Conservation (phyloP, 257 asterid species). For the Gentiana straminea region DNA sequence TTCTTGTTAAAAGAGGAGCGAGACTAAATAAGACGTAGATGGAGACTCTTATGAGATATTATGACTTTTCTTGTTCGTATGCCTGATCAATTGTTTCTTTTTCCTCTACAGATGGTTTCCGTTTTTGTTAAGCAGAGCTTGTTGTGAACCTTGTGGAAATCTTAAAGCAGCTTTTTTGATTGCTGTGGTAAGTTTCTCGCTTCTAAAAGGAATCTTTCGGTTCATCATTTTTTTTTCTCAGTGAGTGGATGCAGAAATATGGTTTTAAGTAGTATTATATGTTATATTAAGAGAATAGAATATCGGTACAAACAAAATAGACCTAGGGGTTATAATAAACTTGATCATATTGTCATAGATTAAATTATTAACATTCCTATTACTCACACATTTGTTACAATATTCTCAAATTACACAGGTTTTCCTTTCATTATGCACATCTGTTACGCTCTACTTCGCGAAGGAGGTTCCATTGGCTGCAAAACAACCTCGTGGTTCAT, state of each 20-base stretch:
- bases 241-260: too few relatives aligned
- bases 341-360: neutral
- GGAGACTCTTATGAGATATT: too few relatives aligned
- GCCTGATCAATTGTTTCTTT: neutral
- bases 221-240: neutral
- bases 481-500: slow-evolving; percentile 32
- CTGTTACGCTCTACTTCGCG: slow-evolving; percentile 85
- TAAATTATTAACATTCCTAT: slow-evolving; percentile 1
- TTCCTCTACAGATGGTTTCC: slow-evolving; percentile 85
- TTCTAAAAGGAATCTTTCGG: neutral
- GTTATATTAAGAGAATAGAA: neutral
- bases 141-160: slow-evolving; percentile 97
- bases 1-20: too few relatives aligned
- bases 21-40: too few relatives aligned
- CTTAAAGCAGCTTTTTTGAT: slow-evolving; percentile 98
- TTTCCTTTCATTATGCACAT: slow-evolving; percentile 67
- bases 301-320: too few relatives aligned
- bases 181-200: slow-evolving; percentile 83
- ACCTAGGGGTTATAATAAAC: too few relatives aligned
- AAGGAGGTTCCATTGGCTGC: slow-evolving; percentile 67
- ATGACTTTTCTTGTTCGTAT: too few relatives aligned
- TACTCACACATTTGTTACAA: slow-evolving; percentile 16
- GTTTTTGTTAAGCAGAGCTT: slow-evolving; percentile 80
- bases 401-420: slow-evolving; percentile 34
- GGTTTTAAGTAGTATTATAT: neutral